Evolutionary conservation across 2,329 filamentous ascomycete species (phyloP), one percentile per base, ranked within the genome.

Genomic region (Pezicula rhizophila): DNA sequence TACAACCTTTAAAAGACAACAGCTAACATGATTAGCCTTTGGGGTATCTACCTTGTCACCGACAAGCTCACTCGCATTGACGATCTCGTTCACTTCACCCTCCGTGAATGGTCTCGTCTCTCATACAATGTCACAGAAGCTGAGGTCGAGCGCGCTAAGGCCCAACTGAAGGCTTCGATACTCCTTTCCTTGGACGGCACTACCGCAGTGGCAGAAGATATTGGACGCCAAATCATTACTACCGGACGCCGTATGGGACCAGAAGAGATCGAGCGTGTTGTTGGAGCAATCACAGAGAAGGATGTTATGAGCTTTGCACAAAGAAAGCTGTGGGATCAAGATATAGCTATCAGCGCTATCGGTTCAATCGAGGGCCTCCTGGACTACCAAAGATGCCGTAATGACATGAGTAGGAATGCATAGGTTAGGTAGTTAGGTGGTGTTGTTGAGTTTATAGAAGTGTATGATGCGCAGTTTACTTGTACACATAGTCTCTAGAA

Each of bases 41-140:
- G 93, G 93, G 93, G 93, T 76, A 97, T 97, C 78, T 99, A 99
- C 80, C 81, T 99, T 55, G 89, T 95, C 63, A 89, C 88, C 65
- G 91, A 96, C 74, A 87, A 93, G 74, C 74, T 87, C 62, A 90
- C 86, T 63, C 80, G 80, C 60, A 78, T 99, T 63, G 93, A 99
- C 66, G 93, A 99, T 70, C 85, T 99, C 46, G 87, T 96, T 62
- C 93, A 99, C 82, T 99, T 99, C 75, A 85, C 93, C 55, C 89
- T 97, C 70, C 89, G 92, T 61, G 93, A 99, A 79, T 99, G 93
- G 93, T 89, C 92, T 64, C 89, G 93, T 62, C 84, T 99, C 56
- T 93, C 88, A 64, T 85, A 84, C 77, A 87, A 84, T 72, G 93
- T 99, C 64, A 84, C 79, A 65, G 80, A 89, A 67, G 84, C 91